These are phyloP conservation scores for Thraustochytrium striatum DNA, from an alignment of 352 stramenopile species.

Conservation along the genomic window DNA sequence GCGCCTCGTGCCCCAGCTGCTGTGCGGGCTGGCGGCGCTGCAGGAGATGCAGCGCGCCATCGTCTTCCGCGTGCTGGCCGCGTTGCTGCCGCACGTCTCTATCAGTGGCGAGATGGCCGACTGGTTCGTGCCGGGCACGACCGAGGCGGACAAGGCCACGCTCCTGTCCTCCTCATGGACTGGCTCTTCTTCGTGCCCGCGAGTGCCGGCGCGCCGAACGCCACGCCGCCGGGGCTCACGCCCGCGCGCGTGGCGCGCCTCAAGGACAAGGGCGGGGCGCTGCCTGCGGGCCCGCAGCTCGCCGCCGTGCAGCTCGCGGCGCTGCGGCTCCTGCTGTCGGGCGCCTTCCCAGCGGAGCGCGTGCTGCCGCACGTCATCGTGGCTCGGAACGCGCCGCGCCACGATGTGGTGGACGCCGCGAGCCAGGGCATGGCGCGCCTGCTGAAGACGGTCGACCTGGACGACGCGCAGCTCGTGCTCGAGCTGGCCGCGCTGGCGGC, in stretches of 20 bases:
- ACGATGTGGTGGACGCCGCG: conserved; percentile 25
- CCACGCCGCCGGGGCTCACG: conserved; percentile 19
- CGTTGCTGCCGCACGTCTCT: background rate
- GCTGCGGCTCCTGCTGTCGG: background rate
- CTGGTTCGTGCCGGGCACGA: conserved; percentile 18
- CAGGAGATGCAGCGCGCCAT: conserved; percentile 7
- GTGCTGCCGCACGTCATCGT: conserved; percentile 21
- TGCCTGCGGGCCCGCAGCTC: background rate
- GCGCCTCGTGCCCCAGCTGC: conserved; percentile 2
- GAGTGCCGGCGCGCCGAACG: background rate
- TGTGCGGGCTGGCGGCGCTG: background rate
- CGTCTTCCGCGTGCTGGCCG: background rate
- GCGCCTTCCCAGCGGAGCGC: background rate
- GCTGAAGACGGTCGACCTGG: background rate
- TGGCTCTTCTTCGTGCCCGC: conserved; percentile 31
- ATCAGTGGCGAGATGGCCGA: background rate
- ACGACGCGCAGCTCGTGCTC: background rate
- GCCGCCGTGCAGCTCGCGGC: background rate
- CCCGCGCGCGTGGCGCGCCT: conserved; percentile 5
- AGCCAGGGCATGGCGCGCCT: conserved; percentile 10
- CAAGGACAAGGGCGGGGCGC: conserved; percentile 19
- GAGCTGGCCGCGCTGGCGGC: background rate
- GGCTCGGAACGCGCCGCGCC: conserved; percentile 7
- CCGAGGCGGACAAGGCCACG: background rate
- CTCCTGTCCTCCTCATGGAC: conserved; percentile 19